Evolutionary conservation across 768 basidiomycete species (phyloP), one percentile per base, ranked within the genome.

Genomic region (Suillus plorans): DNA sequence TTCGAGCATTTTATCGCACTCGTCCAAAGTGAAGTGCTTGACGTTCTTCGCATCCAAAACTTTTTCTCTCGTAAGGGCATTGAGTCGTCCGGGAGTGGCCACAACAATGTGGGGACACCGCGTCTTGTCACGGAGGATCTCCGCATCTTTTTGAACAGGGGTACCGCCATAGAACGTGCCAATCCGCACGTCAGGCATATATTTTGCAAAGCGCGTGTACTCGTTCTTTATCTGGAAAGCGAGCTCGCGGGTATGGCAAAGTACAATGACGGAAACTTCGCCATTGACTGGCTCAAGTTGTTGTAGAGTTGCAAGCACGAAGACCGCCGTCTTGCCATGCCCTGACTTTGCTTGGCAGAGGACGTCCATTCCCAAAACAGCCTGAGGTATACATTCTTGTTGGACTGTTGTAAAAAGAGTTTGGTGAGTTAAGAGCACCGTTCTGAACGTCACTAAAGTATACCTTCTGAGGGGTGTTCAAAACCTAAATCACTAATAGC

Each of bases 1-100:
- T 87, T 99, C 97, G 77, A 99, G 91, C 95, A 99, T 98, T 88
- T 99, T 99, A 86, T 99, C 97, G 86, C 97, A 99, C 84, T 99
- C 97, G 86, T 99, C 97, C 78, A 99, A 84, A 64, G 97, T 95
- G 81, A 99, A 99, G 84, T 99, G 97, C 82, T 99, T 99, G 78
- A 99, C 95, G 75, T 92, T 89, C 80, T 92, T 92, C 68, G 93
- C 92, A 76, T 97, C 94, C 80, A 99, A 78, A 72, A 91, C 86
- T 84, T 99, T 99, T 81, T 99, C 97, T 69, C 97, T 85, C 56
- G 90, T 88, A 70, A 99, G 90, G 61, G 96, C 97, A 76, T 98
- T 97, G 77, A 98, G 84, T 65, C 97, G 91, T 71, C 97, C 97
- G 59, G 97, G 97, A 20, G 97, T 99, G 64, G 95, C 97, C 70